Conservation (phyloP, 2,329 filamentous ascomycete genomes). For the Fusarium xyrophilum region DNA sequence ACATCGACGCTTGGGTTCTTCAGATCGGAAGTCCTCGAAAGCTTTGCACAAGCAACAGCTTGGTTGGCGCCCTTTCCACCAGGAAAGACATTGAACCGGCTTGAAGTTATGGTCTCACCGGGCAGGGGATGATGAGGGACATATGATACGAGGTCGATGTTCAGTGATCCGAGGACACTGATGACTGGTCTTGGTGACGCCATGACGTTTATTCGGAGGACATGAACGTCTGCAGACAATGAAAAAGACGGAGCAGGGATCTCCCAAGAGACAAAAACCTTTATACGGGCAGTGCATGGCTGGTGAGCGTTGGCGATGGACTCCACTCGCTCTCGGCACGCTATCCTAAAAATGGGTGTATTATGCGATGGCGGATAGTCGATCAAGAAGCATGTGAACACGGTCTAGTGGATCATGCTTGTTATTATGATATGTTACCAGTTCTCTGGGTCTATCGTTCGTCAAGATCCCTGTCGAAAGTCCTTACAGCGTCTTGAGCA, state of each 20-base stretch:
- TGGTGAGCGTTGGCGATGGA: not conserved
- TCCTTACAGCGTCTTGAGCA: slow-evolving; percentile 5
- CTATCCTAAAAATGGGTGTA: slow-evolving; percentile 10
- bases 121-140: slow-evolving; percentile 83
- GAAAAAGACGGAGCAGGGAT: not conserved
- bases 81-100: slow-evolving; percentile 77
- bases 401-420: not conserved
- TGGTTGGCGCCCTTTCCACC: slow-evolving; percentile 97
- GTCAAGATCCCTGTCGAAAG: not conserved
- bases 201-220: not conserved
- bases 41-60: slow-evolving; percentile 84
- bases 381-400: not conserved
- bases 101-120: slow-evolving; percentile 86
- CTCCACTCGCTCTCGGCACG: not conserved
- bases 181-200: slow-evolving; percentile 54
- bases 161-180: slow-evolving; percentile 88
- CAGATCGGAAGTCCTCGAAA: slow-evolving; percentile 64
- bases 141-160: slow-evolving; percentile 90
- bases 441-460: not conserved
- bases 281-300: not conserved
- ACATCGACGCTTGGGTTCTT: slow-evolving; percentile 54
- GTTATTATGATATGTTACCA: not conserved
- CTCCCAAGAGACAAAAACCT: not conserved
- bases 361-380: slow-evolving; percentile 18
- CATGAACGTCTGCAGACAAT: not conserved